phyloP scores from a whole-genome alignment of 1,139 yeast genomes.

The Casaregolazyma lundiana region DNA sequence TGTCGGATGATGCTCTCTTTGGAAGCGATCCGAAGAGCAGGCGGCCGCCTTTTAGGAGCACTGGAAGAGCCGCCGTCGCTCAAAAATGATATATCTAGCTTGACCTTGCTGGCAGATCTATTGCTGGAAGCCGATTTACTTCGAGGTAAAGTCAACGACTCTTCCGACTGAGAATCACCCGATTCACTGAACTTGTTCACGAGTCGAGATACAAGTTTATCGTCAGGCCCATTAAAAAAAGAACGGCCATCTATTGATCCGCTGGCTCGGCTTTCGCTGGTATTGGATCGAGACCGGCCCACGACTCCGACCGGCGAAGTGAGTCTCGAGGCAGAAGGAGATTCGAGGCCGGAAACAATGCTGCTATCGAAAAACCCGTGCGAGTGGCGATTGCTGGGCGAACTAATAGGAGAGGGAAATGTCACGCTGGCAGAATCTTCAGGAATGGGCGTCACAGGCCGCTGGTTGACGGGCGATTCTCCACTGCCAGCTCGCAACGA shows the following conservation, averaged over 20 bases:
- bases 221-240: conserved; percentile 18
- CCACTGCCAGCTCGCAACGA: background rate
- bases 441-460: background rate
- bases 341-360: background rate
- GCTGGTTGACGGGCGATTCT: background rate
- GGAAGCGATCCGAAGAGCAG: conserved; percentile 6
- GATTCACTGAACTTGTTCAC: conserved; percentile 22
- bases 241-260: conserved; percentile 19
- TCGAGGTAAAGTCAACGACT: background rate
- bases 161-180: conserved; percentile 3
- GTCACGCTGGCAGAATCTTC: background rate
- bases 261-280: conserved; percentile 14
- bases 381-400: background rate
- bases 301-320: conserved; percentile 5
- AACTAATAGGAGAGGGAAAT: background rate
- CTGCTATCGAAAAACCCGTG: background rate
- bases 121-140: background rate
- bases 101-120: background rate
- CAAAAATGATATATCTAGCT: conserved; percentile 8
- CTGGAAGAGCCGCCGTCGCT: conserved; percentile 1
- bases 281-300: conserved; percentile 2
- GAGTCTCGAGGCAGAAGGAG: conserved; percentile 4
- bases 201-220: conserved; percentile 22
- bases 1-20: conserved; percentile 1
- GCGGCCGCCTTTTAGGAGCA: background rate